Conservation (phyloP, 2,329 filamentous ascomycete genomes). For the Bipolaris sorokiniana region DNA sequence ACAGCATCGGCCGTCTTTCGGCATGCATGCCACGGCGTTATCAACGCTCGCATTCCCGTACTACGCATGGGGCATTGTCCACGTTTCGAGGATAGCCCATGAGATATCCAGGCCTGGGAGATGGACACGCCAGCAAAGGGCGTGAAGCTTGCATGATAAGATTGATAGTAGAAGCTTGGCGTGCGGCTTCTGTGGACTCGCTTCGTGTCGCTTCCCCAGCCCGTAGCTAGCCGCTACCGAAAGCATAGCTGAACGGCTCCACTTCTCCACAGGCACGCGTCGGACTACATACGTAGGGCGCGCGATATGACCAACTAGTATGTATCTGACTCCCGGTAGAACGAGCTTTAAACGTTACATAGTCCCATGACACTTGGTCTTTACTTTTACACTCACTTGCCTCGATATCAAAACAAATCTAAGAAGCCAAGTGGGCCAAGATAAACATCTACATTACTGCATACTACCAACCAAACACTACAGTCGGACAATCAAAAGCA, state of each 20-base stretch:
- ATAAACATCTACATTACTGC: neutral
- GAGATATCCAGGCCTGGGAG: neutral
- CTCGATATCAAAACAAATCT: neutral
- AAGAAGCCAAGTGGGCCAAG: neutral
- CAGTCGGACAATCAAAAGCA: neutral
- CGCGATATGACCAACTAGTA: conserved; percentile 11
- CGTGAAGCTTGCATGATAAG: conserved; percentile 10
- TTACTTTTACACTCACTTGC: neutral
- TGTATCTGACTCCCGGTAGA: neutral
- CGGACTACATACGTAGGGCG: conserved; percentile 35
- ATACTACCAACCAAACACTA: neutral
- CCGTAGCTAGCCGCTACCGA: conserved; percentile 44
- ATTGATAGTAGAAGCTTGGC: conserved; percentile 16
- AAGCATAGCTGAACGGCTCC: conserved; percentile 26
- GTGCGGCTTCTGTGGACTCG: conserved; percentile 21
- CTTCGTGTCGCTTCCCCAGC: conserved; percentile 29
- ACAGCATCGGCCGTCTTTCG: neutral
- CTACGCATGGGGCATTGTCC: neutral
- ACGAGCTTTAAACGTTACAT: conserved; percentile 9
- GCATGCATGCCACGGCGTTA: neutral
- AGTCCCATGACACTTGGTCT: neutral
- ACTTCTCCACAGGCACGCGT: conserved; percentile 23
- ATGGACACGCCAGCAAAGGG: conserved; percentile 14
- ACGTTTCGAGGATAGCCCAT: neutral
- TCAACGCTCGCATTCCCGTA: conserved; percentile 1